Percentiles rank a stretch among this genome's conserved stretches.
phyloP scores from a whole-genome alignment of 768 basidiomycete species.

The Tephrocybe sp. region DNA sequence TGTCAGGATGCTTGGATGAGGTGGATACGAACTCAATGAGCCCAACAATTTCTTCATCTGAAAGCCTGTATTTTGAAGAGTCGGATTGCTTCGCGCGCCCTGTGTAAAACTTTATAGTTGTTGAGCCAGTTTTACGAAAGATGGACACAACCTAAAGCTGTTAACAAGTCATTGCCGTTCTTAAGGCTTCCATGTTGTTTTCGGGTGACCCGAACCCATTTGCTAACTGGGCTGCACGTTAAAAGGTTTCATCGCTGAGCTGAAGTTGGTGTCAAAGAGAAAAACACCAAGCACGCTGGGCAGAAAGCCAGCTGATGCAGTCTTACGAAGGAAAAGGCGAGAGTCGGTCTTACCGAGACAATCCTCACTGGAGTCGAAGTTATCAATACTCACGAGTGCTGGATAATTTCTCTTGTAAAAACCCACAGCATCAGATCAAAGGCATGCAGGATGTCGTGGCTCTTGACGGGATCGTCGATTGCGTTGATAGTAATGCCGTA shows the following conservation, averaged over 20 bases:
- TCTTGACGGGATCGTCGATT: slow-evolving; percentile 7
- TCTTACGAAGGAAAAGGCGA: slow-evolving; percentile 4
- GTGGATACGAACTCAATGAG: slow-evolving; percentile 2
- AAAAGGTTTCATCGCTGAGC: slow-evolving; percentile 7
- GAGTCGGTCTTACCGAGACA: slow-evolving; percentile 1
- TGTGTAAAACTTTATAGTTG: neutral
- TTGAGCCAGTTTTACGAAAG: neutral
- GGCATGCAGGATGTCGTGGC: slow-evolving; percentile 3
- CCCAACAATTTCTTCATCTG: slow-evolving; percentile 2
- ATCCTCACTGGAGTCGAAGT: neutral
- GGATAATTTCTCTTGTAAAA: too few species aligned
- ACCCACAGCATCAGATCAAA: slow-evolving; percentile 8
- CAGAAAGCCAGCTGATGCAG: neutral
- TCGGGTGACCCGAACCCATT: slow-evolving; percentile 1
- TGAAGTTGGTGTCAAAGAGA: slow-evolving; percentile 4
- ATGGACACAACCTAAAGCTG: neutral
- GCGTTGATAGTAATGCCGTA: slow-evolving; percentile 3
- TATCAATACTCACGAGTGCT: neutral
- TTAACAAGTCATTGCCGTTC: slow-evolving; percentile 4
- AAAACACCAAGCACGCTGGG: slow-evolving; percentile 3
- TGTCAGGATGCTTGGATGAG: neutral
- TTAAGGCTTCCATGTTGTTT: slow-evolving; percentile 4
- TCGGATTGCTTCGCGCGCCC: slow-evolving; percentile 4
- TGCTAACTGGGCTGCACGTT: slow-evolving; percentile 1
- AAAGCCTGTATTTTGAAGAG: slow-evolving; percentile 2